phyloP scores from a whole-genome alignment of 371 early-diverging fungal genomes.

The Saksenaea oblongispora region DNA sequence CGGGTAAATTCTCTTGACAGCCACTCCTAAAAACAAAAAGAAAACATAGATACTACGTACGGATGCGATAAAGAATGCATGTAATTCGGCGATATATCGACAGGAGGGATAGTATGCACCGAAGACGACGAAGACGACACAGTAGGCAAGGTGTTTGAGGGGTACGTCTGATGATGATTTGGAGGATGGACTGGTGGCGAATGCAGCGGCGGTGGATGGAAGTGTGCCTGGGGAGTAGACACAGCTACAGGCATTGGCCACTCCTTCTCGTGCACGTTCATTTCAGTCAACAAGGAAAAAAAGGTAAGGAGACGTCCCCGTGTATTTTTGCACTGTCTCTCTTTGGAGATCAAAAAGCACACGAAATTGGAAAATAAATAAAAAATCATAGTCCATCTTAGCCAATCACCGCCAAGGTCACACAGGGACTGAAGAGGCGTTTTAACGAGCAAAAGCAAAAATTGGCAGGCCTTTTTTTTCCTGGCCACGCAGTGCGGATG shows the following conservation, averaged over 20 bases:
- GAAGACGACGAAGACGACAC: not conserved
- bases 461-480: not conserved
- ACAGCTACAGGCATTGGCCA: slow-evolving; percentile 5
- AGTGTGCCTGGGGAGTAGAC: slow-evolving; percentile 7
- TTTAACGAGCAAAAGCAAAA: not conserved
- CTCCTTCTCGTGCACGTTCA: slow-evolving; percentile 10
- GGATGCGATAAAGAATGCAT: slow-evolving; percentile 3
- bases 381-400: not conserved
- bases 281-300: slow-evolving; percentile 1
- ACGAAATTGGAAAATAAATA: not conserved
- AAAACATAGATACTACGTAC: not conserved
- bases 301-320: slow-evolving; percentile 3
- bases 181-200: slow-evolving; percentile 1
- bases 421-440: not conserved
- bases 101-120: slow-evolving; percentile 1
- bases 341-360: slow-evolving; percentile 4
- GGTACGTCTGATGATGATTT: not conserved
- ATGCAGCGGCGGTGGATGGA: slow-evolving; percentile 1
- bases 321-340: not conserved
- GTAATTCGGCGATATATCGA: slow-evolving; percentile 6
- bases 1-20: not conserved
- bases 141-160: not conserved
- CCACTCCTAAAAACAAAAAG: not conserved
- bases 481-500: no score
- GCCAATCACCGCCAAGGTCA: not conserved